Evolutionary conservation across 495 filamentous ascomycete genomes (phyloP), one percentile per base, ranked within the genome.

Genomic region (Xylaria flabelliformis): DNA sequence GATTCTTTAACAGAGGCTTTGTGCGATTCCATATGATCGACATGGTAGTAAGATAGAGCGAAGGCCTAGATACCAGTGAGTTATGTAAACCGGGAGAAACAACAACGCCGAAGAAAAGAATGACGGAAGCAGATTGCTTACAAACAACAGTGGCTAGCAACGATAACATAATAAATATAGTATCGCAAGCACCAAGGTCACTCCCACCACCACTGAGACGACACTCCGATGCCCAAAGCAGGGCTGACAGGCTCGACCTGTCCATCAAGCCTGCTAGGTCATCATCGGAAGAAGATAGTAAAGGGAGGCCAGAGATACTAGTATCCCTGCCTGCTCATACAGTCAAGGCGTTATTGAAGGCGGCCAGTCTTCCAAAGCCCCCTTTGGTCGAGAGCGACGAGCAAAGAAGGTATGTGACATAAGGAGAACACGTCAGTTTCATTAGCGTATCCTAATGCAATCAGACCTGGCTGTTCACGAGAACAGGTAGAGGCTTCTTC

Each of bases 211-310:
- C 26, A 7, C 69, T 44, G 24, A 64, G 48, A 24, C 69, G 69
- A 10, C 69, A 64, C 42, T 71, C 69, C 4, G 59, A 55, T 46
- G 10, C 48, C 17, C 59, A 71, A 46, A 64, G 48, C 32, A 64
- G 36, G 42, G 34, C 36, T 24, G 44, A 44, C 17, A 55, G 48
- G 36, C 46, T 71, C 17, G 59, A 24, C 34, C 61, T 53, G 24
- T 64, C 48, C 21, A 32, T 34, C 21, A 55, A 64, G 51, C 44
- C 48, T 64, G n/a, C 56, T 44, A 26, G 6, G 15, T 34, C 44
- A 29, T 15, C 29, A 7, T 71, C 44, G 17, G 48, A 64, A 4
- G 59, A 70, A 42, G 32, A 34, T 1, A 21, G 56, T 10, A 51
- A 32, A 44, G 69, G 50, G 13, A 32, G 46, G 21, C 59, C 61